phyloP scores from a whole-genome alignment of 257 asterid genomes.

The Paraleonurus japonicus region DNA sequence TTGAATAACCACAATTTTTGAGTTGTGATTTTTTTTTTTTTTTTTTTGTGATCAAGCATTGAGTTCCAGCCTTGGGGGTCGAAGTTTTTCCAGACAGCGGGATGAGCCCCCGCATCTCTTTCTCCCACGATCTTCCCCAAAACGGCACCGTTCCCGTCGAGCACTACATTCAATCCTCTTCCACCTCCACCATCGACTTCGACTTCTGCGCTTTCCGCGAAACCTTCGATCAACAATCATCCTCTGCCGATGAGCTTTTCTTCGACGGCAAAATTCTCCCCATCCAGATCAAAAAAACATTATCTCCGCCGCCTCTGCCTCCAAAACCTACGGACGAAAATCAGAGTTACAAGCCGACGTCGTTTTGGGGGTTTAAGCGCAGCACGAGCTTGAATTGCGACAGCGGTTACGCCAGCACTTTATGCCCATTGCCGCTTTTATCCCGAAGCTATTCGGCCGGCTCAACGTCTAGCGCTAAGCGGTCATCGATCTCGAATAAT shows the following conservation, averaged over 20 bases:
- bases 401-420: conserved; percentile 59
- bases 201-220: conserved; percentile 73
- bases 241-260: conserved; percentile 93
- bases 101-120: conserved; percentile 75
- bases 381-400: conserved; percentile 74
- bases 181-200: conserved; percentile 50
- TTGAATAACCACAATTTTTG: not conserved
- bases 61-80: conserved; percentile 42
- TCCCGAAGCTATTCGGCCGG: conserved; percentile 80
- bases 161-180: conserved; percentile 43
- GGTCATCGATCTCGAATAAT: conserved; percentile 43
- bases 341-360: conserved; percentile 28
- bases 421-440: conserved; percentile 69
- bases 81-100: conserved; percentile 53
- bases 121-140: conserved; percentile 64
- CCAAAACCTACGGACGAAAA: conserved; percentile 36
- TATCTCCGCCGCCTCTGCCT: conserved; percentile 34
- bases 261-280: conserved; percentile 83
- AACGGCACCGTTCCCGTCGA: conserved; percentile 53
- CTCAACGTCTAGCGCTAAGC: conserved; percentile 49
- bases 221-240: conserved; percentile 52
- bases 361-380: conserved; percentile 70
- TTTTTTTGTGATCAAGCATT: not conserved
- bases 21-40: not conserved
- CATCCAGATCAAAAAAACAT: conserved; percentile 45